Base-by-base conservation (phyloP, 192 early-diverging fungal genomes). In the Polychytrium aggregatum region DNA sequence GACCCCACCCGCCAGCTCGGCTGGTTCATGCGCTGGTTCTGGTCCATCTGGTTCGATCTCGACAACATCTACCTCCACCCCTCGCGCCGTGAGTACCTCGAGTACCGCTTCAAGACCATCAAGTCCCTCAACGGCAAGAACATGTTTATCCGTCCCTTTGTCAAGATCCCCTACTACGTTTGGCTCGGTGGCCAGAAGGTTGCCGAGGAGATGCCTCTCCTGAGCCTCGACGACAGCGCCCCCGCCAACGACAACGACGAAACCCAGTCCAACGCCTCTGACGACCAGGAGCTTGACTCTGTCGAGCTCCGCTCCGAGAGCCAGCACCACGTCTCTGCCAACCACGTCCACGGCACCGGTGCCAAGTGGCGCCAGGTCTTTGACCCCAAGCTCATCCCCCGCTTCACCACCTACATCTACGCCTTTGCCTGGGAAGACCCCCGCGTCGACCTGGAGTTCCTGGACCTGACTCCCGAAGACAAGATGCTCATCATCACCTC, bases 381-480 rank as follows among this genome's bases (percentile, higher is more conserved):
- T 36, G 70, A 72, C 50, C 41, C 55, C 20, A 46, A 55, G 27
- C 44, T 69, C n/a, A 63, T 72, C 34, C 57, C 73, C 1, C 82
- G 85, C 54, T 89, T 89, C 55, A 70, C 71, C 16, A 87, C 85
- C 1, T 89, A 87, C 50, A 85, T 89, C 40, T 89, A 87, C 52
- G 87, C 82, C 6, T 89, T 89, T 52, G 83, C 87, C 3, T 89
- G 85, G 87, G 85, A 89, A 51, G 86, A 89, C 51, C 86, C 86
- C 6, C 69, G 75, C 25, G 69, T 72, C 31, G 86, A 89, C 46
- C 60, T 89, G 25, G 67, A 82, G 39, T 74, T 72, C 39, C 60
- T 89, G 45, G 71, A 83, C 46, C 47, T 89, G 6, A 65, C 63
- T 24, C 64, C 70, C 46, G 69, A 70, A 44, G 86, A 89, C 56